Percentiles rank a stretch among this genome's conserved stretches.
Evolutionary conservation across 1,284 basidiomycete species (phyloP).

Genomic region (Puccinia polysora): DNA sequence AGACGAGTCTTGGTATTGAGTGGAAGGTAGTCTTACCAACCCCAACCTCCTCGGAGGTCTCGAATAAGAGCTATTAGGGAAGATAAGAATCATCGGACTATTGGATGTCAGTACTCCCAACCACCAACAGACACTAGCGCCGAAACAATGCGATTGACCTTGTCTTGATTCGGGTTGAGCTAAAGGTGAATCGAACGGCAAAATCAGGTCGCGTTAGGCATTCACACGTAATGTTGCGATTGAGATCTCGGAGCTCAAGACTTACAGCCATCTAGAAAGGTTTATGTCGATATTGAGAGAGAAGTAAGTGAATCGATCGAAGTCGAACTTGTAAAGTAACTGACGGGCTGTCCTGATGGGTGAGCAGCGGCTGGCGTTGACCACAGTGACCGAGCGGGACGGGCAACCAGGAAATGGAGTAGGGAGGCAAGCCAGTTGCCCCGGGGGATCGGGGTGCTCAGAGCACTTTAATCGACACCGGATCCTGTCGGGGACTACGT

Average conservation of each 20-base stretch:
- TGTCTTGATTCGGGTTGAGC: constrained; percentile 43
- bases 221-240: no score
- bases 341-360: no score
- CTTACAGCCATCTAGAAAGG: neutral
- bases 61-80: constrained; percentile 24
- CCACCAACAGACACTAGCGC: neutral
- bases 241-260: neutral
- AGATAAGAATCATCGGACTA: neutral
- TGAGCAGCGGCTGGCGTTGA: no score
- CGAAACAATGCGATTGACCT: constrained; percentile 22
- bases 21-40: constrained; percentile 31
- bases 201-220: neutral
- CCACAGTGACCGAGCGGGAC: no score
- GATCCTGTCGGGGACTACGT: no score
- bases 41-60: constrained; percentile 40
- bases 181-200: neutral
- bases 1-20: constrained; percentile 2
- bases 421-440: no score
- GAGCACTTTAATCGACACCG: no score
- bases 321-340: no score
- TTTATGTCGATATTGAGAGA: neutral
- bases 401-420: no score
- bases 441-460: no score
- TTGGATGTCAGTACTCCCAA: neutral
- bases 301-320: no score